Conservation (phyloP, 768 basidiomycete genomes). For the Chalciporus pseudorubinellus region DNA sequence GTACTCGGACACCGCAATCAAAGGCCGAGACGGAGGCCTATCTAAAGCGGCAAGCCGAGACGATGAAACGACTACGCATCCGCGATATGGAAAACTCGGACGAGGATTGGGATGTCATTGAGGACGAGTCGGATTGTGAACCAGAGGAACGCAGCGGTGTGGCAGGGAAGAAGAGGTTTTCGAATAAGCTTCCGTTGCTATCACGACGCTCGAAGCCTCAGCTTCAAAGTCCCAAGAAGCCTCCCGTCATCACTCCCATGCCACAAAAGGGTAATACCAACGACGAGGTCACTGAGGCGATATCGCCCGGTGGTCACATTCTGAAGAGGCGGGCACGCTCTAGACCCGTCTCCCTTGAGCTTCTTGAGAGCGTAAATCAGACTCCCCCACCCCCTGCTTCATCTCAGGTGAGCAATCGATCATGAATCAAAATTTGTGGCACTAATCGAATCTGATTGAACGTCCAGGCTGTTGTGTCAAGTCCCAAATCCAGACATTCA, state of each 20-base stretch:
- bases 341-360: constrained; percentile 65
- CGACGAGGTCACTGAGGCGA: constrained; percentile 62
- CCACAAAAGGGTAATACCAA: constrained; percentile 42
- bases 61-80: constrained; percentile 59
- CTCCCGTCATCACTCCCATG: constrained; percentile 18
- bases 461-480: constrained; percentile 16
- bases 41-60: constrained; percentile 57
- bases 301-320: constrained; percentile 77
- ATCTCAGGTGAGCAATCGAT: constrained; percentile 21
- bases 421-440: not conserved
- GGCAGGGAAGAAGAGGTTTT: constrained; percentile 34
- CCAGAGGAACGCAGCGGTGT: constrained; percentile 40
- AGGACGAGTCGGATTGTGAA: constrained; percentile 54
- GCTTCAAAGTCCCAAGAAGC: constrained; percentile 30
- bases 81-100: constrained; percentile 50
- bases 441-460: not conserved
- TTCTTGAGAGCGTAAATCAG: constrained; percentile 50
- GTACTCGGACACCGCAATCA: constrained; percentile 30
- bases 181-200: constrained; percentile 19
- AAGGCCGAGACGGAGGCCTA: constrained; percentile 37
- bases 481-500: constrained; percentile 8
- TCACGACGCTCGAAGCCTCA: constrained; percentile 29
- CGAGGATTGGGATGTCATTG: constrained; percentile 42
- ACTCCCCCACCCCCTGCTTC: constrained; percentile 41
- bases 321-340: constrained; percentile 73